These are phyloP conservation scores for Populus ilicifolia DNA, from an alignment of 345 rosid species.

Conservation along the genomic window DNA sequence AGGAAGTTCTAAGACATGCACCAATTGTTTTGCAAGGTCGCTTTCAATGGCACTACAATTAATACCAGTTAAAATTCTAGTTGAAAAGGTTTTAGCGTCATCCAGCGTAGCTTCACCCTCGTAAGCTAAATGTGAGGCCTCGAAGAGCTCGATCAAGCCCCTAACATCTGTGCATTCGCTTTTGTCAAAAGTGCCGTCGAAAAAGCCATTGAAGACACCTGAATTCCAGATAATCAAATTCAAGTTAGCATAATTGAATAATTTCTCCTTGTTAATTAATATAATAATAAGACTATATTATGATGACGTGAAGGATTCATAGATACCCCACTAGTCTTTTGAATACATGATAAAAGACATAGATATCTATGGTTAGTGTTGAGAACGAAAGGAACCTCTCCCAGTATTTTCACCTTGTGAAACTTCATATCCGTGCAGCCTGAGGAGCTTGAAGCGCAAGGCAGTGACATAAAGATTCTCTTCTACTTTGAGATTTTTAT, in stretches of 20 bases:
- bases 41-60: not conserved
- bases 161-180: slow-evolving; percentile 18
- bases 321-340: too few relatives aligned
- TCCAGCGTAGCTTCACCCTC: slow-evolving; percentile 35
- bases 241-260: too few relatives aligned
- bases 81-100: slow-evolving; percentile 25
- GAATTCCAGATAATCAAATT: not conserved
- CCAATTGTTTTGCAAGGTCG: slow-evolving; percentile 6
- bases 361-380: too few relatives aligned
- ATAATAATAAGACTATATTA: too few relatives aligned
- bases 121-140: slow-evolving; percentile 41
- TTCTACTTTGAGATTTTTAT: not conserved
- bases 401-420: slow-evolving; percentile 34
- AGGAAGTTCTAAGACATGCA: slow-evolving; percentile 39
- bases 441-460: slow-evolving; percentile 39
- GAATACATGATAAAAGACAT: too few relatives aligned
- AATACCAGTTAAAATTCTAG: slow-evolving; percentile 2
- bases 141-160: slow-evolving; percentile 39
- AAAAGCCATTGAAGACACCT: slow-evolving; percentile 35
- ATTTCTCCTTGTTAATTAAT: too few relatives aligned
- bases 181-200: slow-evolving; percentile 18
- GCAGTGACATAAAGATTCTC: slow-evolving; percentile 32
- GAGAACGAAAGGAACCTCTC: not conserved
- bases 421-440: slow-evolving; percentile 39
- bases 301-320: too few relatives aligned